Conservation (phyloP, 176 grass and related monocot species). For the Luzula sylvatica region DNA sequence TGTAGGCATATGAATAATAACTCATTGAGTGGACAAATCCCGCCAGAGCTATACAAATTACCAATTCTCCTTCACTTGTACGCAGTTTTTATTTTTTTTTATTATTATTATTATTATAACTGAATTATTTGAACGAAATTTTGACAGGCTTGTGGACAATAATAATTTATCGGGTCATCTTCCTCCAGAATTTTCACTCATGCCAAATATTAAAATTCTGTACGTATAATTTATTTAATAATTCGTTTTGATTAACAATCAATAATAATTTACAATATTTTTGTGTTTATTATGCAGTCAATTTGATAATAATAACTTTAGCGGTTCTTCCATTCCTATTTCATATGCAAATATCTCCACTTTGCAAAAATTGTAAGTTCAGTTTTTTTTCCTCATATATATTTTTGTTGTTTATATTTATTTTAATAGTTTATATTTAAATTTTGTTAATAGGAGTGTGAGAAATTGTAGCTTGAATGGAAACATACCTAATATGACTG, state of each 20-base stretch:
- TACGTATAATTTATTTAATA: no score
- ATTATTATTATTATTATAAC: no score
- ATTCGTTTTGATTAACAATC: constrained; percentile 11
- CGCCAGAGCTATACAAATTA: constrained; percentile 55
- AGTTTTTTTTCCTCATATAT: constrained; percentile 1
- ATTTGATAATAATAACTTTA: constrained; percentile 95
- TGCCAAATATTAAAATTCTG: constrained; percentile 46
- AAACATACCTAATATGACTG: constrained; percentile 65
- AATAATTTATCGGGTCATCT: constrained; percentile 95
- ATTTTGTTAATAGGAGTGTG: constrained; percentile 62
- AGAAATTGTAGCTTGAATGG: constrained; percentile 86
- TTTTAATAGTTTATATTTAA: neutral
- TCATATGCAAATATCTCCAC: constrained; percentile 45
- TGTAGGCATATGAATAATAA: constrained; percentile 97
- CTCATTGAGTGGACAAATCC: constrained; percentile 90
- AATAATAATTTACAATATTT: constrained; percentile 13
- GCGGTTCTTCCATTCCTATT: constrained; percentile 65
- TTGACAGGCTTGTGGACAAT: constrained; percentile 61
- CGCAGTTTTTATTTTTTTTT: no score
- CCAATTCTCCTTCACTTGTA: constrained; percentile 55
- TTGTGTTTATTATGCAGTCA: constrained; percentile 46
- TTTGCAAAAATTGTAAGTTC: constrained; percentile 85
- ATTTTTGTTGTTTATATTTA: neutral
- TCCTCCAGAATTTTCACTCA: constrained; percentile 45
- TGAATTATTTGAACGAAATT: constrained; percentile 20